phyloP scores from a whole-genome alignment of 2,329 filamentous ascomycete genomes.

The Pezicula neosporulosa region DNA sequence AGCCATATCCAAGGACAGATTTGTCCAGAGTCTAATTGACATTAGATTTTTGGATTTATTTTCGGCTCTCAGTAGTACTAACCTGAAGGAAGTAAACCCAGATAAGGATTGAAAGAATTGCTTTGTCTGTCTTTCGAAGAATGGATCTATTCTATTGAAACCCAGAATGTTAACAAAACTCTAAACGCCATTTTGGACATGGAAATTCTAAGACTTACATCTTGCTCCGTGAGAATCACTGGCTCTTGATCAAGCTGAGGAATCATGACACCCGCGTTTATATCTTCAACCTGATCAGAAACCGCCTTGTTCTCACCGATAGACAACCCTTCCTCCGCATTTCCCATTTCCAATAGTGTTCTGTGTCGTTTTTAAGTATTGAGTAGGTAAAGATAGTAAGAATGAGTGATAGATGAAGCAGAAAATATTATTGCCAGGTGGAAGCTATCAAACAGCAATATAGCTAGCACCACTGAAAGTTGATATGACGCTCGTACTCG shows the following conservation, averaged over 20 bases:
- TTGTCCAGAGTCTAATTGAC: conserved; percentile 38
- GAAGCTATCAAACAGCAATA: too few relatives aligned
- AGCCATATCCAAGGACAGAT: conserved; percentile 52
- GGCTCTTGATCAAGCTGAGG: not conserved
- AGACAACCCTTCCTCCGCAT: too few relatives aligned
- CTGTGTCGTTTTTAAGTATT: too few relatives aligned
- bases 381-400: too few relatives aligned
- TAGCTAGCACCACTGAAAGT: too few relatives aligned
- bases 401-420: too few relatives aligned
- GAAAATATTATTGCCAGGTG: too few relatives aligned
- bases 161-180: not conserved
- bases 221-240: not conserved
- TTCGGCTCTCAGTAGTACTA: not conserved
- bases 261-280: not conserved
- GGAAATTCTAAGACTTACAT: not conserved
- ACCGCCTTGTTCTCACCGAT: not conserved
- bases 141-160: conserved; percentile 48
- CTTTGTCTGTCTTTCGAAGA: conserved; percentile 56
- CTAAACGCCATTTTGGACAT: not conserved
- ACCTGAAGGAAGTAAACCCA: conserved; percentile 55
- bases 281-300: not conserved
- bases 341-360: too few relatives aligned
- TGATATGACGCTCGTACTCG: too few relatives aligned
- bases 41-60: conserved; percentile 2
- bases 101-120: conserved; percentile 50